Base-by-base conservation (phyloP, 129 eudicot genomes). In the Rutidosis leptorrhynchoides region DNA sequence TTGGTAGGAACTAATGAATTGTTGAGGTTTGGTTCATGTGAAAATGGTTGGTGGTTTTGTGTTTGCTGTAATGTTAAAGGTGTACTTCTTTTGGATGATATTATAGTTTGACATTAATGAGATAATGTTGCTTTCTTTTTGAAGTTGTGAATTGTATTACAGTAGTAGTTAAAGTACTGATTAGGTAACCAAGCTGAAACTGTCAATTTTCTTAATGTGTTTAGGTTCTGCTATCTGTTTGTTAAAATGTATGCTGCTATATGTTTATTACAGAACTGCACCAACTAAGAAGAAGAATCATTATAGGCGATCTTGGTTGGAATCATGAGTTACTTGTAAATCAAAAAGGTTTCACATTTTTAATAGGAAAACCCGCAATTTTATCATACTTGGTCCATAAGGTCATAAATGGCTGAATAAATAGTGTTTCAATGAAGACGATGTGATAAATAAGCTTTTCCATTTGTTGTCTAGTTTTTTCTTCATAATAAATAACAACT, bases 1-100 rank as follows among this genome's bases (percentile, higher is more conserved):
- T 90, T 63, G 97, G 97, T 26, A 80, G 97, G 54, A 90, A 90
- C 61, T 90, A 84, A 86, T 55, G 60, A 55, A 26, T 9, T 86
- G 86, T 83, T 58, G 63, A 58, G 37, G 24, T 74, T 74, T 25
- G 4, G 22, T 55, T 64, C 14, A 15, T 58, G 45, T 66, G 73
- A 46, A 32, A 67, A 25, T 16, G 60, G 46, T 3, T 75, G 3
- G 74, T 21, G 73, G 57, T 48, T 65, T 65, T 3, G 49, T 66
- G 43, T 58, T 57, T 66, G 28, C 17, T 56, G 43, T 45, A 30
- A 65, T 52, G 42, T 56, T 57, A 5, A 49, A 16, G 56, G 15
- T 67, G 64, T 75, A 68, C 35, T 67, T 49, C 26, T 59, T 59
- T 32, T 30, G 6, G 17, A 11, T 75, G 1, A 27, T 65, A 10